Percentiles rank a stretch among this genome's conserved stretches.
Evolutionary conservation across 176 grass and related monocot genomes (phyloP).

Genomic region (Oropetium thomaeum): DNA sequence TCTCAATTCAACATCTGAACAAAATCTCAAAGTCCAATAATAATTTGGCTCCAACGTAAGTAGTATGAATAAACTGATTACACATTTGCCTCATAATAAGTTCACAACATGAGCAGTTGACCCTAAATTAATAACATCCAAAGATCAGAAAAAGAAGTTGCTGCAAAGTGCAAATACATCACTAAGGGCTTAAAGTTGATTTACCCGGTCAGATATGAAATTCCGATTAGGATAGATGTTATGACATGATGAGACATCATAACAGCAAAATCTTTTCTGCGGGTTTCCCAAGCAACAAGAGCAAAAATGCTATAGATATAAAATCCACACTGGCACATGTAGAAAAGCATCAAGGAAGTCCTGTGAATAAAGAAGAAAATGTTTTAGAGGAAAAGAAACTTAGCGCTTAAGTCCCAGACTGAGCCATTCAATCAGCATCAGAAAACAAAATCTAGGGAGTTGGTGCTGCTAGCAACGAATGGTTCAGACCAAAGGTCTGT

Average conservation of each 20-base stretch:
- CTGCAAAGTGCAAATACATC: slow-evolving; percentile 22
- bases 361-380: slow-evolving; percentile 28
- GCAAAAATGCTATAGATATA: slow-evolving; percentile 95
- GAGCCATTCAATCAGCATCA: background rate
- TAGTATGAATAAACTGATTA: background rate
- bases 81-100: background rate
- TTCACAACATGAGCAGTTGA: slow-evolving; percentile 7
- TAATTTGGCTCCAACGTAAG: background rate
- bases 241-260: slow-evolving; percentile 99
- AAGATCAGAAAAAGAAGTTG: slow-evolving; percentile 11
- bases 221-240: slow-evolving; percentile 87
- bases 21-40: background rate
- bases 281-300: slow-evolving; percentile 97
- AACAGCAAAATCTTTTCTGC: slow-evolving; percentile 96
- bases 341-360: slow-evolving; percentile 81
- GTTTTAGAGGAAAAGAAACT: slow-evolving; percentile 29
- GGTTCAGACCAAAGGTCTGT: background rate
- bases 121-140: slow-evolving; percentile 11
- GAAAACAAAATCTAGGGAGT: slow-evolving; percentile 7
- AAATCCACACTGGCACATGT: slow-evolving; percentile 99
- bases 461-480: background rate
- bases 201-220: slow-evolving; percentile 89
- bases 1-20: background rate
- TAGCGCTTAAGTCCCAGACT: slow-evolving; percentile 1
- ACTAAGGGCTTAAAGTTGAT: slow-evolving; percentile 12